Evolutionary conservation across 2,329 filamentous ascomycete species (phyloP).

Genomic region (Aplosporella prunicola): DNA sequence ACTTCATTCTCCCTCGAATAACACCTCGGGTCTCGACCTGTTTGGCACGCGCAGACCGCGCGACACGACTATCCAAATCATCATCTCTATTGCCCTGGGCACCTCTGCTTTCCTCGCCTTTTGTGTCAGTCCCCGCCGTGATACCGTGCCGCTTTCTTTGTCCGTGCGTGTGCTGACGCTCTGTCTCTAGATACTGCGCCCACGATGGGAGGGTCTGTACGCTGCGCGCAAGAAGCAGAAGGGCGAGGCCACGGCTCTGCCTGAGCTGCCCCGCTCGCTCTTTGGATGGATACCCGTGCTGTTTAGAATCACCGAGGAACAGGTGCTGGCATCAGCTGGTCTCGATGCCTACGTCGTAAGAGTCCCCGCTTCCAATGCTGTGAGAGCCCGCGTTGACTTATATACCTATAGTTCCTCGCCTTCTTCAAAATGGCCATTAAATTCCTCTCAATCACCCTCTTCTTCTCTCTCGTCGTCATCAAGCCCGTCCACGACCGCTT

Average conservation of each 20-base stretch:
- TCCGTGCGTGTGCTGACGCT: conserved; percentile 17
- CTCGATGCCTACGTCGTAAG: conserved; percentile 86
- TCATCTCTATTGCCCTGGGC: conserved; percentile 62
- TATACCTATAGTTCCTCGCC: conserved; percentile 60
- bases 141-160: conserved; percentile 7
- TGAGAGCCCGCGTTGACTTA: not conserved
- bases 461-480: conserved; percentile 73
- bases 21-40: conserved; percentile 18
- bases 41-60: conserved; percentile 29
- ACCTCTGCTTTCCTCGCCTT: conserved; percentile 64
- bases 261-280: conserved; percentile 70
- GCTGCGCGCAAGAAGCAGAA: conserved; percentile 74
- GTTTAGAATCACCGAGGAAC: conserved; percentile 76
- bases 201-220: conserved; percentile 86
- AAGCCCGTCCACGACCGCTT: conserved; percentile 75
- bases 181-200: conserved; percentile 62
- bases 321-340: conserved; percentile 81
- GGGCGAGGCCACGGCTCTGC: conserved; percentile 56
- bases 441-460: conserved; percentile 67
- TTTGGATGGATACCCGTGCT: conserved; percentile 90
- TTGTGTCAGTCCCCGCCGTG: conserved; percentile 55
- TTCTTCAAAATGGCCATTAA: conserved; percentile 96
- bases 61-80: conserved; percentile 52
- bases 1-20: conserved; percentile 14
- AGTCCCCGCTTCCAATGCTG: conserved; percentile 13